These are phyloP conservation scores for Lipomyces yamadae DNA, from an alignment of 805 yeast species.

Conservation along the genomic window DNA sequence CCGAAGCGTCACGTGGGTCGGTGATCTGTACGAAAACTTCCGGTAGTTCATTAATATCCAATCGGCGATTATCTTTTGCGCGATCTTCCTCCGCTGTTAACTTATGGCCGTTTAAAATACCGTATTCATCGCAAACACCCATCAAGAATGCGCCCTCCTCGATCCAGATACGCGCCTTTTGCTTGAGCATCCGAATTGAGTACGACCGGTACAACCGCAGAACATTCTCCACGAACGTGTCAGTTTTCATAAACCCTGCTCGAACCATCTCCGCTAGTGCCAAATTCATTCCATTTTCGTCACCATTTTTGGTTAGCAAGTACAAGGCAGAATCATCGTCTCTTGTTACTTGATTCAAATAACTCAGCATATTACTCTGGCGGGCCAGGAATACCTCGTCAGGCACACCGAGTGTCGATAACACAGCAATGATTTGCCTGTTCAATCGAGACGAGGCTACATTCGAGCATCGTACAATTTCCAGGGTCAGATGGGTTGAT, in stretches of 20 bases:
- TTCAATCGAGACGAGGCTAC: slow-evolving; percentile 11
- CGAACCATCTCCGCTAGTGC: neutral
- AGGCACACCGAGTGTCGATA: slow-evolving; percentile 20
- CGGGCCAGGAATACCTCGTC: slow-evolving; percentile 11
- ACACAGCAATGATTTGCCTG: slow-evolving; percentile 20
- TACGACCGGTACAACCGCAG: slow-evolving; percentile 6
- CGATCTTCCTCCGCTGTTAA: slow-evolving; percentile 1
- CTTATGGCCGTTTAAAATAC: slow-evolving; percentile 17
- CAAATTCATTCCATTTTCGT: slow-evolving; percentile 8
- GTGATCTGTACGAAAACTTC: slow-evolving; percentile 23
- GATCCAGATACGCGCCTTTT: slow-evolving; percentile 15
- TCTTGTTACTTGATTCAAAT: neutral
- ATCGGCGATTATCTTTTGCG: no score
- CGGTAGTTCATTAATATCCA: neutral
- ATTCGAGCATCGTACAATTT: slow-evolving; percentile 9
- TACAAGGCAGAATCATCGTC: slow-evolving; percentile 8
- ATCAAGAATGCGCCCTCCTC: slow-evolving; percentile 13
- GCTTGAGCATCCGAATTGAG: slow-evolving; percentile 12
- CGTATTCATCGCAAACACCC: slow-evolving; percentile 22
- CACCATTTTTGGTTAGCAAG: slow-evolving; percentile 1
- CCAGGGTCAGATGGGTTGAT: slow-evolving; percentile 10
- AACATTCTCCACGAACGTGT: slow-evolving; percentile 9
- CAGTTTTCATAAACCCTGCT: slow-evolving; percentile 11
- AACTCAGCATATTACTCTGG: slow-evolving; percentile 6
- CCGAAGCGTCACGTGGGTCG: slow-evolving; percentile 9